Evolutionary conservation across 495 filamentous ascomycete genomes (phyloP), one percentile per base, ranked within the genome.

Genomic region (Tuber umbilicatum): DNA sequence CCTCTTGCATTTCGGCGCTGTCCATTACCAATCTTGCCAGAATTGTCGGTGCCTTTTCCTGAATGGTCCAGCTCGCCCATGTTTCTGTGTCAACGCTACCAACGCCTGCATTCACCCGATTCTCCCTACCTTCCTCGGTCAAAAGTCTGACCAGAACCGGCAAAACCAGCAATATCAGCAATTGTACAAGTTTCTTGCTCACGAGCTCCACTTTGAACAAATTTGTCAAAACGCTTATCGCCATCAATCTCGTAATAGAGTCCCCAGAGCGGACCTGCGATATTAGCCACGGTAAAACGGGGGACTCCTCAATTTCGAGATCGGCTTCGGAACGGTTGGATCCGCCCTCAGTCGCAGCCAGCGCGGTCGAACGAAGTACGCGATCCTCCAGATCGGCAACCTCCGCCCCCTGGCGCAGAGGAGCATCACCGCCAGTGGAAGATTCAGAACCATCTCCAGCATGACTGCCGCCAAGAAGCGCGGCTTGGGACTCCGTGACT

Each of bases 231-330:
- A 97, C 85, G 64, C 90, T 90, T 27, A 91, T 89, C n/a, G 96
- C 92, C 87, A 91, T 90, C 70, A 97, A 83, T 39, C 92, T 88
- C 42, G 89, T 87, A 78, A 90, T 85, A 12, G 89, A 90, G 68
- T 83, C 84, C 70, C 89, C 87, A 19, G 88, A 87, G 76, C 93
- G 87, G 39, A 91, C 86, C 21, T 79, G 78, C 4, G 73, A 79
- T 35, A 97, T 87, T 19, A 99, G 88, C 92, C 93, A 97, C 17
- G 90, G 89, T 60, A 97, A 87, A 17, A 98, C 83, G 31, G 91
- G 88, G 74, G 89, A 96, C 77, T 97, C 94, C 23, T 90, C 87
- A 12, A 93, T 89, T 67, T 91, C 89, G 27, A 82, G 71, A 10
- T 78, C 70, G 17, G 50, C 35, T 19, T 81, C 79, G 45, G 76